A percentile compares a stretch with the other conserved stretches of the same genome.
phyloP scores from a whole-genome alignment of 192 early-diverging fungal genomes.

The Umbelopsis vinacea region DNA sequence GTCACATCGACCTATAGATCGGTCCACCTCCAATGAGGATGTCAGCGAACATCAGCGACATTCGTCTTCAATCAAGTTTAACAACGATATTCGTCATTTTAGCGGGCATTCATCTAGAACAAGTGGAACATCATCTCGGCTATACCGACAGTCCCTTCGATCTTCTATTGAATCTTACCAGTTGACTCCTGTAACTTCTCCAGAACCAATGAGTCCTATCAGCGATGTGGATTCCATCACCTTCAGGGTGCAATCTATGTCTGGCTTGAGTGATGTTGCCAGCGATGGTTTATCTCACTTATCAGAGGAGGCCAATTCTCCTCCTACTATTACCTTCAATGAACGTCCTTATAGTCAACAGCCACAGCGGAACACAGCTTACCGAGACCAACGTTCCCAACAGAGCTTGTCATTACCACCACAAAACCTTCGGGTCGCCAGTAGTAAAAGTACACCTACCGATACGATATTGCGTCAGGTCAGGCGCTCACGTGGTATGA shows the following conservation, averaged over 20 bases:
- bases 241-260: neutral
- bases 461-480: neutral
- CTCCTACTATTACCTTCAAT: neutral
- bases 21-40: neutral
- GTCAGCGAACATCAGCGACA: neutral
- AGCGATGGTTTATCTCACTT: neutral
- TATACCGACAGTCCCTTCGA: conserved; percentile 17
- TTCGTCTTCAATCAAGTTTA: neutral
- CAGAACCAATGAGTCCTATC: conserved; percentile 27
- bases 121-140: neutral
- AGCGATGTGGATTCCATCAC: conserved; percentile 16
- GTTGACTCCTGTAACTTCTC: conserved; percentile 22
- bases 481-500: conserved; percentile 38
- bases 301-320: neutral
- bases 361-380: neutral
- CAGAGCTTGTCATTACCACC: conserved; percentile 5
- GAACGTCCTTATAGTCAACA: conserved; percentile 14
- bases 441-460: conserved; percentile 30
- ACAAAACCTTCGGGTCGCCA: conserved; percentile 20
- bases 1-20: neutral
- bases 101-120: neutral
- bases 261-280: neutral
- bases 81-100: neutral
- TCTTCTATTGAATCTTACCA: conserved; percentile 29
- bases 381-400: neutral